phyloP scores from a whole-genome alignment of 2,329 filamentous ascomycete genomes.

The Ceratocystiopsis brevicomis region DNA sequence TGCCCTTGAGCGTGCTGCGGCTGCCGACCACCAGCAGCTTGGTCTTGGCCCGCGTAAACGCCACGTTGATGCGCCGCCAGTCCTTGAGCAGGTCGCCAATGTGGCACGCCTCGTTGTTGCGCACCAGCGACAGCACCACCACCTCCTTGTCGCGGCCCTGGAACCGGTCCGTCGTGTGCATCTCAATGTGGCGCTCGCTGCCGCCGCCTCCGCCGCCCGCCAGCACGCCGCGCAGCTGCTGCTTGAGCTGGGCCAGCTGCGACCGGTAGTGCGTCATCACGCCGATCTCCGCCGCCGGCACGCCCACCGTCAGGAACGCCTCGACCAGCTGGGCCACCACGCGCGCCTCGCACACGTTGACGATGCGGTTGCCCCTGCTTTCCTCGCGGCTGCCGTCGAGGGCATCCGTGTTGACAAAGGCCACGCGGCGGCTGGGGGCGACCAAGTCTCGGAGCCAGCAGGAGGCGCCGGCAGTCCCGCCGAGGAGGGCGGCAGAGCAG shows the following conservation, averaged over 20 bases:
- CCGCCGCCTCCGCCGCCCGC: background rate
- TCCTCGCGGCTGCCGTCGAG: conserved; percentile 52
- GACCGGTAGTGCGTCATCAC: conserved; percentile 95
- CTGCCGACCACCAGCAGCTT: conserved; percentile 84
- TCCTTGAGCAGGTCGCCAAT: conserved; percentile 89
- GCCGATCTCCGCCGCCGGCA: conserved; percentile 60
- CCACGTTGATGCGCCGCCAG: conserved; percentile 87
- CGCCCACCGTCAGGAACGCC: conserved; percentile 54
- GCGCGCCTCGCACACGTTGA: conserved; percentile 67
- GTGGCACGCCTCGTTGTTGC: conserved; percentile 60
- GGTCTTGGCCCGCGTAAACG: conserved; percentile 78
- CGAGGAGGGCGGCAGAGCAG: too few species aligned
- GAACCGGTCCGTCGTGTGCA: conserved; percentile 94
- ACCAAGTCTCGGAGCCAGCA: conserved; percentile 69
- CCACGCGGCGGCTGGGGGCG: conserved; percentile 51
- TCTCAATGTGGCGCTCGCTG: conserved; percentile 45
- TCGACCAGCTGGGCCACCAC: conserved; percentile 67
- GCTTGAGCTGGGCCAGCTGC: conserved; percentile 67
- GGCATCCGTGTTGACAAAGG: conserved; percentile 77
- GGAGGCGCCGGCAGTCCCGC: conserved; percentile 10
- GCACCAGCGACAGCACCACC: conserved; percentile 69
- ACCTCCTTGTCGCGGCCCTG: conserved; percentile 93
- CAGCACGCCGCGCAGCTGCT: conserved; percentile 37
- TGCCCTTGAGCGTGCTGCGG: conserved; percentile 42
- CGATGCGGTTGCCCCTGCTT: conserved; percentile 64